Evolutionary conservation across 1,284 basidiomycete species (phyloP).

Genomic region (Leccinum pallidistipes): DNA sequence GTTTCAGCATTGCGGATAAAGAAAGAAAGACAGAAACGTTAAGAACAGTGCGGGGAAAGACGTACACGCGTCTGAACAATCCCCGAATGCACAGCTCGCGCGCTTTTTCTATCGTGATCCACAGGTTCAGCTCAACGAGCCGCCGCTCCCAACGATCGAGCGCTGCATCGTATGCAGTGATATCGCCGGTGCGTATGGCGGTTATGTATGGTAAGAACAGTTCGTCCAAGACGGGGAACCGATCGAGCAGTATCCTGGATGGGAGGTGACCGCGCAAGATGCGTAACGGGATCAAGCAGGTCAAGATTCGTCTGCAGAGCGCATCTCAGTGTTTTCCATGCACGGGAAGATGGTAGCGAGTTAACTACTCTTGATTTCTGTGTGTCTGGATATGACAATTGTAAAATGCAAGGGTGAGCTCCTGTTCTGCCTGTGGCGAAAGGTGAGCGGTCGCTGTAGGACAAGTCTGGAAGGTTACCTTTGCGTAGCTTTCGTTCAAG

Average conservation of each 20-base stretch:
- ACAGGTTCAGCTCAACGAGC: not conserved
- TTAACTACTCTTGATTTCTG: conserved; percentile 78
- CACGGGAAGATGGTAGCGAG: not conserved
- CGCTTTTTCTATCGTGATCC: not conserved
- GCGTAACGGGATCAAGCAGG: conserved; percentile 87
- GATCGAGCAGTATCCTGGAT: conserved; percentile 60
- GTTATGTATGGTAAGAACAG: conserved; percentile 80
- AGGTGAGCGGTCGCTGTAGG: not conserved
- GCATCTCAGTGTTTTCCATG: not conserved
- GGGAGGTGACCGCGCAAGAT: conserved; percentile 87
- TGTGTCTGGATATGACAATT: conserved; percentile 70
- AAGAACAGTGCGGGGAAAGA: not conserved
- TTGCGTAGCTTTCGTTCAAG: conserved; percentile 87
- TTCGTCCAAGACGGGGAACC: conserved; percentile 71
- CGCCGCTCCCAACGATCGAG: not conserved
- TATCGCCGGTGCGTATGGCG: conserved; percentile 77
- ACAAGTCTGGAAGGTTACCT: conserved; percentile 44
- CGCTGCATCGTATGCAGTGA: conserved; percentile 35
- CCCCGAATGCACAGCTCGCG: not conserved
- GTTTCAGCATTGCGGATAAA: not conserved
- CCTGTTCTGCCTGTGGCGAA: conserved; percentile 66
- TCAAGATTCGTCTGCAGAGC: conserved; percentile 72
- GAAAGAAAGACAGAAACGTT: not conserved
- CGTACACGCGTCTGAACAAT: not conserved
- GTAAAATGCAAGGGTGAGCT: conserved; percentile 81